Evolutionary conservation across 352 stramenopile genomes (phyloP).

Genomic region (Phytophthora meadii): DNA sequence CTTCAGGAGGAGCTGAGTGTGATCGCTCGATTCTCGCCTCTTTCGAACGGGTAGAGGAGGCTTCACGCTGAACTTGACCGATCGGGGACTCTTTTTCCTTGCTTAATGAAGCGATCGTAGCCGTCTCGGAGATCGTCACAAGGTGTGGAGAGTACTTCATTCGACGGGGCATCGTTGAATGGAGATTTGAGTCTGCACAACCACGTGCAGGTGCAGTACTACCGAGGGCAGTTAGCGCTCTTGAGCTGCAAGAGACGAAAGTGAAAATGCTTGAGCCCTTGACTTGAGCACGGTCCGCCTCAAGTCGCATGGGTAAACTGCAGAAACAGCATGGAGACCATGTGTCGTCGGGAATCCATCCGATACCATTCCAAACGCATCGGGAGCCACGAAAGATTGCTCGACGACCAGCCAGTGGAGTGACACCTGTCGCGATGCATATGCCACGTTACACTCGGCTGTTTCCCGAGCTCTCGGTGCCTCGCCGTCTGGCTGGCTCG

Average conservation of each 20-base stretch:
- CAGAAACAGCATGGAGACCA: conserved; percentile 6
- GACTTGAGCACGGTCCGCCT: conserved; percentile 3
- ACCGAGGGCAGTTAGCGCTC: conserved; percentile 6
- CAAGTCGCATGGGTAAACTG: conserved; percentile 7
- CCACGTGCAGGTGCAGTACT: conserved; percentile 12
- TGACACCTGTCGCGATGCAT: conserved; percentile 4
- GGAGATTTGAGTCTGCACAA: conserved; percentile 1
- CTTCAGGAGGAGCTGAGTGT: conserved; percentile 36
- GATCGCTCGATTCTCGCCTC: conserved; percentile 31
- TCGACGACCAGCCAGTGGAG: conserved; percentile 1
- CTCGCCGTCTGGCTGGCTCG: conserved; percentile 1
- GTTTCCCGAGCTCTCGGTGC: conserved; percentile 1
- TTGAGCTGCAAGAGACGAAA: conserved; percentile 7
- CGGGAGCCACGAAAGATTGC: conserved; percentile 15
- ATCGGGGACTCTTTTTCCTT: conserved; percentile 15
- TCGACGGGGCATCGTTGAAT: conserved; percentile 37
- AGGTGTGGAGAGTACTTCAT: conserved; percentile 64
- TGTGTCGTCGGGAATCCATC: conserved; percentile 12
- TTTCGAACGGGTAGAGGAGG: conserved; percentile 4
- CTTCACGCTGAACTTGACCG: background rate
- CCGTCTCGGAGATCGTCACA: conserved; percentile 65
- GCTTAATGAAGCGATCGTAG: conserved; percentile 42
- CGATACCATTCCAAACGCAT: conserved; percentile 11
- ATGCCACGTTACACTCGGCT: conserved; percentile 3
- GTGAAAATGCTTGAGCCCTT: conserved; percentile 12